Evolutionary conservation across 345 rosid species (phyloP).

Genomic region (Pugionium dolabratum): DNA sequence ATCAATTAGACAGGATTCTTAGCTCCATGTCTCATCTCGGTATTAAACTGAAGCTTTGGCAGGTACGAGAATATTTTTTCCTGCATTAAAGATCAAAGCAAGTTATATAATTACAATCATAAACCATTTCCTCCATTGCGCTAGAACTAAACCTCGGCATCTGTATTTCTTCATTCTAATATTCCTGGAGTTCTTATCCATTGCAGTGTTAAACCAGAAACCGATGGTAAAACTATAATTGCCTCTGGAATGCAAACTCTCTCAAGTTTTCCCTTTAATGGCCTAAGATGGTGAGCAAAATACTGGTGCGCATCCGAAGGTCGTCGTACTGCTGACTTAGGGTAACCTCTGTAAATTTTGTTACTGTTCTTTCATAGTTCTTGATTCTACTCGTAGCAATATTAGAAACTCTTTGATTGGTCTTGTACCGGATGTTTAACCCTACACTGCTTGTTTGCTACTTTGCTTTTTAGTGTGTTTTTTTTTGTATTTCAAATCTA

Average conservation of each 20-base stretch:
- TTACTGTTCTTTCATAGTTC: neutral
- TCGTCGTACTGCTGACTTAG: neutral
- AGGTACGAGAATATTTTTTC: neutral
- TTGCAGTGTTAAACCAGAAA: slow-evolving; percentile 14
- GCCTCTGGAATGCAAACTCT: neutral
- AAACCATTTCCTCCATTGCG: neutral
- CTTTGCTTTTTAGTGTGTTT: neutral
- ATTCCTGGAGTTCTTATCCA: neutral
- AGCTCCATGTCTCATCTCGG: neutral
- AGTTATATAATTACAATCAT: neutral
- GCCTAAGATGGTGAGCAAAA: neutral
- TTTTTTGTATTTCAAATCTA: neutral
- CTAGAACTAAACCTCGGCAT: neutral
- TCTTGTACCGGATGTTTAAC: neutral
- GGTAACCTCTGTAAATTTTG: slow-evolving; percentile 7
- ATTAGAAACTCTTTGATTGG: neutral
- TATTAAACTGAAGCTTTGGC: slow-evolving; percentile 6
- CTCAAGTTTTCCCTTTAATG: neutral
- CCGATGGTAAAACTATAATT: slow-evolving; percentile 5
- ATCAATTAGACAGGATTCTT: slow-evolving; percentile 13
- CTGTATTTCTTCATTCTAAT: neutral
- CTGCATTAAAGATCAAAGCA: neutral
- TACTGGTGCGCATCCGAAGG: neutral
- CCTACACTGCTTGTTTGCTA: neutral
- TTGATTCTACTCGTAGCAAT: neutral